Conservation (phyloP, 768 basidiomycete genomes). For the Melanogaster broomeanus region DNA sequence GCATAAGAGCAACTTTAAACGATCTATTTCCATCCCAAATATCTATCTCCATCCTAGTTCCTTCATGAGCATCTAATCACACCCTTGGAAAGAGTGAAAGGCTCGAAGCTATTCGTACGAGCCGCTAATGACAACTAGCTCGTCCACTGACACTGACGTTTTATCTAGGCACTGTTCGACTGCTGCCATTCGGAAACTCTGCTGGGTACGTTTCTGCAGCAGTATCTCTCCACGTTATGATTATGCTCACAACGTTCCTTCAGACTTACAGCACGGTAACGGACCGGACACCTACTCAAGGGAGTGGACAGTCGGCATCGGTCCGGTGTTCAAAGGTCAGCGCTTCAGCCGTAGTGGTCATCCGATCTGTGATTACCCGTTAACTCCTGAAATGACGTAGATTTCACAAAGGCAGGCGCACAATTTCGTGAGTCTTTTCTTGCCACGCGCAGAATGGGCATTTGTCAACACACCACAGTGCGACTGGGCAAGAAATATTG, state of each 20-base stretch:
- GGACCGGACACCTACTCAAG: slow-evolving; percentile 18
- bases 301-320: slow-evolving; percentile 13
- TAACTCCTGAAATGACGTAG: slow-evolving; percentile 1
- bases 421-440: slow-evolving; percentile 11
- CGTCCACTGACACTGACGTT: neutral
- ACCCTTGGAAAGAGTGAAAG: slow-evolving; percentile 19
- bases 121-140: neutral
- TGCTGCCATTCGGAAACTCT: slow-evolving; percentile 32
- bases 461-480: slow-evolving; percentile 3
- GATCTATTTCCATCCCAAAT: neutral
- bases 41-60: slow-evolving; percentile 5
- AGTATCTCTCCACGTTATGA: neutral
- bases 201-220: slow-evolving; percentile 14
- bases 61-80: slow-evolving; percentile 20
- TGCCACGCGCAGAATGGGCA: neutral
- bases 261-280: slow-evolving; percentile 19
- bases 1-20: slow-evolving; percentile 3
- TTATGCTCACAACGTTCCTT: neutral
- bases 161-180: slow-evolving; percentile 25
- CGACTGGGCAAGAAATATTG: slow-evolving; percentile 2
- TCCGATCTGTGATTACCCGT: neutral
- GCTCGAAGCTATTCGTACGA: slow-evolving; percentile 21
- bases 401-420: neutral
- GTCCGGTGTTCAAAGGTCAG: slow-evolving; percentile 16
- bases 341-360: neutral